phyloP scores from a whole-genome alignment of 148 eudicot genomes.

The Fagopyrum homotropicum region DNA sequence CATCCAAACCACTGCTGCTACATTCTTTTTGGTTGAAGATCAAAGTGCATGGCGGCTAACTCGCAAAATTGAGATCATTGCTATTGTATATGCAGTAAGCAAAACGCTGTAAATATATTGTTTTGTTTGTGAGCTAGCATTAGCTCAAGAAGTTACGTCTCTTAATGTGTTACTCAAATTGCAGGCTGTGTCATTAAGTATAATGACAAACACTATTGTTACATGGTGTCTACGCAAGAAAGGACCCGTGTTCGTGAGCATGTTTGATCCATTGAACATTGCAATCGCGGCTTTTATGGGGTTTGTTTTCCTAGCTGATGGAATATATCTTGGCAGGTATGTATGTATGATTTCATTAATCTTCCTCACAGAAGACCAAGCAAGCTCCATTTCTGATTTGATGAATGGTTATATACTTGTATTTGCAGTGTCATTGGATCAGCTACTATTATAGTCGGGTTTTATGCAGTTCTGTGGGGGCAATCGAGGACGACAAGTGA shows the following conservation, averaged over 20 bases:
- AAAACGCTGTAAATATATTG: no score
- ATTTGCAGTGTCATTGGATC: constrained; percentile 31
- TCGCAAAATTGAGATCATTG: not conserved
- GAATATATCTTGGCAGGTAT: constrained; percentile 9
- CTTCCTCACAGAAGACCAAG: no score
- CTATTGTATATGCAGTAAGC: not conserved
- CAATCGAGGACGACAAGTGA: constrained; percentile 8
- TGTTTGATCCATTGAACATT: constrained; percentile 2
- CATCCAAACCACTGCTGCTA: not conserved
- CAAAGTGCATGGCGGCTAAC: not conserved
- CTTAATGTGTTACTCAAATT: no score
- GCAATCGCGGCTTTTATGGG: constrained; percentile 7
- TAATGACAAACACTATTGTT: not conserved
- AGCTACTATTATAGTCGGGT: constrained; percentile 25
- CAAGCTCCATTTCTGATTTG: no score
- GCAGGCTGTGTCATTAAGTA: not conserved
- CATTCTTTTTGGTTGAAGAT: not conserved
- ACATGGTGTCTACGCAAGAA: constrained; percentile 2
- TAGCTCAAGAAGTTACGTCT: no score
- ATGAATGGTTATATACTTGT: constrained; percentile 2
- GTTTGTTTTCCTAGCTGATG: constrained; percentile 1
- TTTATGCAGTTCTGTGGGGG: constrained; percentile 39
- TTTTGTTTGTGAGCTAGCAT: no score
- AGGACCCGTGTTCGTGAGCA: constrained; percentile 4
- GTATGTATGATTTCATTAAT: not conserved